Conservation (phyloP, 2,329 filamentous ascomycete genomes). For the Didymella lethalis region DNA sequence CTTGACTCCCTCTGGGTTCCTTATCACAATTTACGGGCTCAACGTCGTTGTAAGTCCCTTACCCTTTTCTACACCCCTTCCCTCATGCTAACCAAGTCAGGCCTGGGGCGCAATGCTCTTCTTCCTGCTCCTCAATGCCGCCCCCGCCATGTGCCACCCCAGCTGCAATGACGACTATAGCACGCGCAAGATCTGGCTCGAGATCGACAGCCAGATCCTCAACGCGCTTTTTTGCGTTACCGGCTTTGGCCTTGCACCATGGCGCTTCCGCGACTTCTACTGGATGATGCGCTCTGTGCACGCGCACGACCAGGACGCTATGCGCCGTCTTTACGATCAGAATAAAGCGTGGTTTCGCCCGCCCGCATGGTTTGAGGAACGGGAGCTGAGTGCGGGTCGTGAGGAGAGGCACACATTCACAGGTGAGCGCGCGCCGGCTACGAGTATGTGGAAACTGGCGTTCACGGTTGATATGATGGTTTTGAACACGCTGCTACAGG, state of each 20-base stretch:
- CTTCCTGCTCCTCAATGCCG: conserved; percentile 78
- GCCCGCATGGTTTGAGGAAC: conserved; percentile 66
- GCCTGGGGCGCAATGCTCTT: conserved; percentile 94
- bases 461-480: conserved; percentile 80
- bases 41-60: conserved; percentile 66
- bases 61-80: no score
- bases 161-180: conserved; percentile 77
- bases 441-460: conserved; percentile 76
- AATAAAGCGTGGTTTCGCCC: conserved; percentile 80
- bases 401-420: conserved; percentile 65
- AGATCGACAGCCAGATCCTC: conserved; percentile 81
- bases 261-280: conserved; percentile 81
- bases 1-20: conserved; percentile 76
- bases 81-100: conserved; percentile 3
- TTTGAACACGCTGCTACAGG: conserved; percentile 79
- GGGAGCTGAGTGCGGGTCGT: conserved; percentile 8
- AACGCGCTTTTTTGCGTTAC: conserved; percentile 86
- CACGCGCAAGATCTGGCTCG: conserved; percentile 80
- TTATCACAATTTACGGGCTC: conserved; percentile 78
- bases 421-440: conserved; percentile 72
- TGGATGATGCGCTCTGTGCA: conserved; percentile 67
- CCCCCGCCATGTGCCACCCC: conserved; percentile 73
- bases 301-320: conserved; percentile 54
- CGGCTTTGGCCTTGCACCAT: conserved; percentile 81
- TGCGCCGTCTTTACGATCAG: conserved; percentile 75